phyloP scores from a whole-genome alignment of 768 basidiomycete genomes.

The Russula vinacea region DNA sequence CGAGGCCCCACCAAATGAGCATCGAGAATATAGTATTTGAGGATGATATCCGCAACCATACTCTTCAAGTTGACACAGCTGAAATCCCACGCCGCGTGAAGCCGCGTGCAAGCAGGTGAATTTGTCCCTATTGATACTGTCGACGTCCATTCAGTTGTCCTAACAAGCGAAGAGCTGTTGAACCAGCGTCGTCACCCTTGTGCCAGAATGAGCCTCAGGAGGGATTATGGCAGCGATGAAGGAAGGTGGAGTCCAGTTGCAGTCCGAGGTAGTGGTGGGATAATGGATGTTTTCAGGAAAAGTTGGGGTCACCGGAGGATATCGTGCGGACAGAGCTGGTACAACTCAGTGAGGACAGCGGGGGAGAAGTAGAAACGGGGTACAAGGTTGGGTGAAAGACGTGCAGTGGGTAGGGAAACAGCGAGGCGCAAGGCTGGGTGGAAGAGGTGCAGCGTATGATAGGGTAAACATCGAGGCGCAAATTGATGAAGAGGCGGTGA shows the following conservation, averaged over 20 bases:
- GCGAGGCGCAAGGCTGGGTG: neutral
- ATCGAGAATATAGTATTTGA: constrained; percentile 20
- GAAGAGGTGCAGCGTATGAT: neutral
- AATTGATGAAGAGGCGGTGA: neutral
- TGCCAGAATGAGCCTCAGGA: neutral
- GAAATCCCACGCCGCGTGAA: neutral
- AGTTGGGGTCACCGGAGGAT: neutral
- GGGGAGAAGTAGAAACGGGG: neutral
- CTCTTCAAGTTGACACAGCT: neutral
- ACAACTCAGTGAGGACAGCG: neutral
- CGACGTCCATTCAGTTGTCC: neutral
- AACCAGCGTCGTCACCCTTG: neutral
- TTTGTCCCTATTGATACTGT: neutral
- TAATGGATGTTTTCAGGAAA: neutral
- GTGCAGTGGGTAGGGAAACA: neutral
- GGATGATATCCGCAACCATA: constrained; percentile 3
- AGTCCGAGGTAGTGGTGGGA: neutral
- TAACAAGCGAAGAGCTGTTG: neutral
- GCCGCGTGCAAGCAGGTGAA: neutral
- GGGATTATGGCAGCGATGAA: neutral
- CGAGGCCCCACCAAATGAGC: constrained; percentile 14
- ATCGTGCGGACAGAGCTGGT: neutral
- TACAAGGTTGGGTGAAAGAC: too few relatives aligned
- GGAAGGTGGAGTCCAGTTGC: neutral
- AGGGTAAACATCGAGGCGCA: too few relatives aligned